Evolutionary conservation across 2,329 filamentous ascomycete species (phyloP).

Genomic region (Nakataea oryzae): DNA sequence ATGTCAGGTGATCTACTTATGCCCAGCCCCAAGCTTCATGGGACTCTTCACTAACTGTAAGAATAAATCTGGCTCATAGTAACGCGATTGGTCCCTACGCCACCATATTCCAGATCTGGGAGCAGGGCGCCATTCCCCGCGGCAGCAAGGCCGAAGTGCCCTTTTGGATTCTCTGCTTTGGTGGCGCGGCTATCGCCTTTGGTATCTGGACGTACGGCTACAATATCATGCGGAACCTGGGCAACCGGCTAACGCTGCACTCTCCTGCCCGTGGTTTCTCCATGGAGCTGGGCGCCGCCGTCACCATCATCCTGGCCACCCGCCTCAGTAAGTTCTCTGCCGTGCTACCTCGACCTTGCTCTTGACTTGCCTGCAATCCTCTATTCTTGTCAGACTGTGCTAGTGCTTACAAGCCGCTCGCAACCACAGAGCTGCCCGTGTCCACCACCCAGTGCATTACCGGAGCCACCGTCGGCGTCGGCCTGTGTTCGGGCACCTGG

Average conservation of each 20-base stretch:
- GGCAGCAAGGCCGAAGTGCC: slow-evolving; percentile 38
- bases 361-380: not conserved
- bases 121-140: slow-evolving; percentile 27
- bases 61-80: no score
- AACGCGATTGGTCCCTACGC: slow-evolving; percentile 55
- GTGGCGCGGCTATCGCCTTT: slow-evolving; percentile 25
- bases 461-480: slow-evolving; percentile 51
- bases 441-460: slow-evolving; percentile 57
- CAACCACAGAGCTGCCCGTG: slow-evolving; percentile 39
- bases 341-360: not conserved
- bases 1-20: no score
- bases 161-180: slow-evolving; percentile 42
- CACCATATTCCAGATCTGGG: slow-evolving; percentile 51
- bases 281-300: slow-evolving; percentile 49
- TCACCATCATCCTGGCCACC: slow-evolving; percentile 54
- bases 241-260: slow-evolving; percentile 47
- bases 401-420: not conserved
- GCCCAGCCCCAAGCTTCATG: no score
- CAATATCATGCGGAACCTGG: slow-evolving; percentile 50
- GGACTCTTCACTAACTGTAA: no score
- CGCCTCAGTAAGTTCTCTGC: slow-evolving; percentile 33
- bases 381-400: not conserved
- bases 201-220: slow-evolving; percentile 54
- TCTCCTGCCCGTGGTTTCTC: slow-evolving; percentile 43
- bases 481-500: slow-evolving; percentile 47